Conservation (phyloP, 164 flowering plant species). For the Kingdonia uniflora region DNA sequence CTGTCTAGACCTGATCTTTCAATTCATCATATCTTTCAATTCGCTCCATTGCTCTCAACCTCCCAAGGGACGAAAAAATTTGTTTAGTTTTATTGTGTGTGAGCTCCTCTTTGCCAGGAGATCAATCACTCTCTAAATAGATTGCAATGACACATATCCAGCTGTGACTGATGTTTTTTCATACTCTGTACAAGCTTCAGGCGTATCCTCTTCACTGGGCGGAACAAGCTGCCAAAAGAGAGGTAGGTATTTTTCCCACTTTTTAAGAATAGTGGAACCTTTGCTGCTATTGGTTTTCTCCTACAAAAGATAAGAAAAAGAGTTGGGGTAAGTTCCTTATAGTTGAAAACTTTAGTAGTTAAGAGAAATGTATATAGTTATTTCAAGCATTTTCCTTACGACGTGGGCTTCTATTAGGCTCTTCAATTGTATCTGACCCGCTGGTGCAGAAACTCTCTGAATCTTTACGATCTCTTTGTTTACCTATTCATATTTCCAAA, state of each 20-base stretch:
- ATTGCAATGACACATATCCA: conserved; percentile 54
- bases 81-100: no score
- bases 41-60: no score
- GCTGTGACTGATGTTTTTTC: conserved; percentile 23
- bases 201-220: conserved; percentile 99
- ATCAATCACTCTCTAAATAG: conserved; percentile 27
- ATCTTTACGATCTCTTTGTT: conserved; percentile 93
- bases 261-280: conserved; percentile 64
- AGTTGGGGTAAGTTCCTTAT: background rate
- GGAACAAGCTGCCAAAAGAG: conserved; percentile 98
- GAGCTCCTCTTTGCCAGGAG: no score
- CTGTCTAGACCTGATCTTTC: no score
- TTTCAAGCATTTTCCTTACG: conserved; percentile 33
- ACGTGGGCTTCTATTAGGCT: conserved; percentile 90
- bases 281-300: conserved; percentile 94
- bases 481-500: conserved; percentile 33
- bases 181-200: conserved; percentile 76
- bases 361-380: background rate
- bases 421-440: conserved; percentile 90
- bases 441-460: conserved; percentile 87
- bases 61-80: no score
- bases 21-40: no score
- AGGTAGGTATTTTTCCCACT: conserved; percentile 84
- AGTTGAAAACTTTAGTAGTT: background rate
- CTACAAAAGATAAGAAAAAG: conserved; percentile 25